phyloP scores from a whole-genome alignment of 768 basidiomycete species.

The Pleurotus djamor region DNA sequence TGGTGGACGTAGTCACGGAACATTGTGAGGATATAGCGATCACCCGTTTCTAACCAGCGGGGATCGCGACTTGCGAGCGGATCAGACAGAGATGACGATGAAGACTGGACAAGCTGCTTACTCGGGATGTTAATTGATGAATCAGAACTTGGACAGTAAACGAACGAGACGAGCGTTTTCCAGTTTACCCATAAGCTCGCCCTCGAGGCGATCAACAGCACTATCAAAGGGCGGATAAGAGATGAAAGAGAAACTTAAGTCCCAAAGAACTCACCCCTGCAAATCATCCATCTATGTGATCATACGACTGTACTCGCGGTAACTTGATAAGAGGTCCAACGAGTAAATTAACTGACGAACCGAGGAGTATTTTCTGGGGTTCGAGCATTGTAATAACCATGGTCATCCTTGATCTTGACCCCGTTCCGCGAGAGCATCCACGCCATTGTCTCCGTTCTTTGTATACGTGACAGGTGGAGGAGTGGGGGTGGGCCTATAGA shows the following conservation, averaged over 20 bases:
- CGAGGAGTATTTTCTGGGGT: slow-evolving; percentile 38
- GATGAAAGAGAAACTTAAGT: no score
- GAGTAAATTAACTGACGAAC: no score
- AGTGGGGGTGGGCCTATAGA: slow-evolving; percentile 17
- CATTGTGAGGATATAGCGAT: slow-evolving; percentile 95
- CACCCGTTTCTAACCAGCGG: slow-evolving; percentile 98
- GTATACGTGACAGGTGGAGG: slow-evolving; percentile 19
- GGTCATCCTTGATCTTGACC: slow-evolving; percentile 24
- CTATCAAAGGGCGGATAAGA: no score
- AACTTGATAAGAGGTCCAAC: no score
- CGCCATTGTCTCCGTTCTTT: slow-evolving; percentile 10
- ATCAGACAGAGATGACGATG: neutral
- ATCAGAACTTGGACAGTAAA: slow-evolving; percentile 90
- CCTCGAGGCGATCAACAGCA: slow-evolving; percentile 78
- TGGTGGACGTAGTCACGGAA: slow-evolving; percentile 99
- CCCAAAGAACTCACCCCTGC: slow-evolving; percentile 75
- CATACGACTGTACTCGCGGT: no score
- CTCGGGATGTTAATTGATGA: slow-evolving; percentile 99
- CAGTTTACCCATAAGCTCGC: slow-evolving; percentile 81
- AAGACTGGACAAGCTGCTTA: slow-evolving; percentile 39
- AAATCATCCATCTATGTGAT: slow-evolving; percentile 83
- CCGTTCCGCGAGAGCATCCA: slow-evolving; percentile 23
- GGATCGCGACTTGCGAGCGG: slow-evolving; percentile 80
- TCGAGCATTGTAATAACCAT: slow-evolving; percentile 41
- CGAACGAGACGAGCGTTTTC: slow-evolving; percentile 94